Conservation (phyloP, 2,329 filamentous ascomycete genomes). For the Fusarium burgessii region DNA sequence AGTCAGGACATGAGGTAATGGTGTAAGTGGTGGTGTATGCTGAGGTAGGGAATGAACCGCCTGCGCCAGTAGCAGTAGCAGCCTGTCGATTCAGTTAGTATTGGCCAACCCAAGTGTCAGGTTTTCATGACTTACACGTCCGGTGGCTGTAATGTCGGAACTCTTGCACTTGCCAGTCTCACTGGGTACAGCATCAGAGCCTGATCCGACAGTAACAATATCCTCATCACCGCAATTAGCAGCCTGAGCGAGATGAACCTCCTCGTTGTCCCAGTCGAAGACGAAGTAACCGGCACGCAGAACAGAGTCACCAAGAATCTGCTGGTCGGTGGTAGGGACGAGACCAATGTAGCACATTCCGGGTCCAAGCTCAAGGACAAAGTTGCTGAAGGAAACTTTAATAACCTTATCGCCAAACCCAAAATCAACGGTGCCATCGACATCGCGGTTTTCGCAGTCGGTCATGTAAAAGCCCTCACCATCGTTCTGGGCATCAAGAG, state of each 20-base stretch:
- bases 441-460: conserved; percentile 55
- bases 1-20: conserved; percentile 45
- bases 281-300: conserved; percentile 60
- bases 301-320: conserved; percentile 59
- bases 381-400: conserved; percentile 60
- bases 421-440: conserved; percentile 61
- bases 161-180: conserved; percentile 53
- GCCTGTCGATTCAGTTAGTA: conserved; percentile 10
- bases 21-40: conserved; percentile 47
- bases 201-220: conserved; percentile 53
- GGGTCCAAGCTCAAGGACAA: conserved; percentile 60
- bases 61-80: conserved; percentile 15
- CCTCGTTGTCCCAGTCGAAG: conserved; percentile 59
- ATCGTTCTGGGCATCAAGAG: conserved; percentile 57
- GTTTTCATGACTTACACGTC: conserved; percentile 4
- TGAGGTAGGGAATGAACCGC: conserved; percentile 23
- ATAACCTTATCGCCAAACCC: conserved; percentile 58
- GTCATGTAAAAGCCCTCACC: conserved; percentile 59
- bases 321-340: conserved; percentile 54
- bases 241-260: conserved; percentile 57
- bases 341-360: conserved; percentile 58
- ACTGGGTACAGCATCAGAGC: conserved; percentile 49
- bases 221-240: conserved; percentile 55
- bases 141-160: conserved; percentile 41
- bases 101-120: background rate